Conservation (phyloP, 257 asterid species). For the Plantago elongata region DNA sequence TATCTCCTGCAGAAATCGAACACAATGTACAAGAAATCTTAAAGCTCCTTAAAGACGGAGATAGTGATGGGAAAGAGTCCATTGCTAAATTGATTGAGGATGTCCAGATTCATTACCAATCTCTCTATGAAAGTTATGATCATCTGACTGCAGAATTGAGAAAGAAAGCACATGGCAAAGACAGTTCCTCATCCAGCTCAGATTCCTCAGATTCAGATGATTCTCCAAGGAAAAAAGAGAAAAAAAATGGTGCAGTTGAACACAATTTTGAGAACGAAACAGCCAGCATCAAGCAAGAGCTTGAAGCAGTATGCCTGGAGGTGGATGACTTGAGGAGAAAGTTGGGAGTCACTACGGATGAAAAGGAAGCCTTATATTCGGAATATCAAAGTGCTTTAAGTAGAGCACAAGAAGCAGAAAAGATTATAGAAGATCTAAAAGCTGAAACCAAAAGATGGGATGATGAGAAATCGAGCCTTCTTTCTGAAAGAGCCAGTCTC, state of each 20-base stretch:
- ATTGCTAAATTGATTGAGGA: constrained; percentile 41
- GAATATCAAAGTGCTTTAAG: constrained; percentile 35
- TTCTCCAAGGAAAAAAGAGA: constrained; percentile 32
- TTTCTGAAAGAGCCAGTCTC: constrained; percentile 36
- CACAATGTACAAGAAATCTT: constrained; percentile 54
- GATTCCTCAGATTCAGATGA: constrained; percentile 65
- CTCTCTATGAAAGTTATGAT: constrained; percentile 62
- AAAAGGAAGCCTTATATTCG: constrained; percentile 39
- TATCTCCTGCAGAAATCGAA: constrained; percentile 61
- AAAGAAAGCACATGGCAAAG: constrained; percentile 37
- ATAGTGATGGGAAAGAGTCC: constrained; percentile 36
- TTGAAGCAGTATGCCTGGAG: constrained; percentile 42
- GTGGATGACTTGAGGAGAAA: constrained; percentile 40
- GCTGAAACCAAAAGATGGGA: constrained; percentile 30
- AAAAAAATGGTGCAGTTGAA: constrained; percentile 35
- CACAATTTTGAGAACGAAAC: constrained; percentile 22
- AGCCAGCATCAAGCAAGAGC: constrained; percentile 38
- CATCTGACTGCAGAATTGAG: constrained; percentile 60
- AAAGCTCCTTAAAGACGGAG: constrained; percentile 36
- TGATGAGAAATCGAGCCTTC: constrained; percentile 35
- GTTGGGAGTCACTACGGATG: constrained; percentile 36
- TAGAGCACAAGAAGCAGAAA: constrained; percentile 36
- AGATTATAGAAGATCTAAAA: constrained; percentile 25
- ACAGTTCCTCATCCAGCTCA: constrained; percentile 56
- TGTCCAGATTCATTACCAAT: constrained; percentile 47